Percentiles rank a stretch among this genome's conserved stretches.
Evolutionary conservation across 805 yeast species (phyloP).

Genomic region (Starmerella powellii): DNA sequence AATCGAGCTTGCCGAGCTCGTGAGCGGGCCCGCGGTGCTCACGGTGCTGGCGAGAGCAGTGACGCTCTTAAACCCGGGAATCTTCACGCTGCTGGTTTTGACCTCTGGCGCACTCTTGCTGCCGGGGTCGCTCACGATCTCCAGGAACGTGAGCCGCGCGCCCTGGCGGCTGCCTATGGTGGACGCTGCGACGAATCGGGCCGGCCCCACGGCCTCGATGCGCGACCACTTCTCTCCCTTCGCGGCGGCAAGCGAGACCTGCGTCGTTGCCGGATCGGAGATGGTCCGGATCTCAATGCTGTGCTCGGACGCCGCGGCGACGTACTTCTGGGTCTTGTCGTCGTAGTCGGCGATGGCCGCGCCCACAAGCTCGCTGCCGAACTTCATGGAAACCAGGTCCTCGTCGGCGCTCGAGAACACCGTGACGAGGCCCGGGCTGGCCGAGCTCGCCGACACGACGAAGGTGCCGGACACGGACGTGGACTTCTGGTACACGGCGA

Average conservation of each 20-base stretch:
- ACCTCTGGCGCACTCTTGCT: too few relatives aligned
- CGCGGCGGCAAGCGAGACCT: conserved; percentile 3
- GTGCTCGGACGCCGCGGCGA: conserved; percentile 10
- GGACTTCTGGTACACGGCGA: conserved; percentile 16
- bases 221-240: conserved; percentile 14
- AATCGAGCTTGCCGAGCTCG: too few relatives aligned
- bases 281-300: conserved; percentile 9
- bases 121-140: conserved; percentile 7
- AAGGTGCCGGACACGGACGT: conserved; percentile 11
- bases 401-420: conserved; percentile 1
- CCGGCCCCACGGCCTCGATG: conserved; percentile 8
- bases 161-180: conserved; percentile 9
- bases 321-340: conserved; percentile 6
- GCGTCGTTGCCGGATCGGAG: conserved; percentile 2
- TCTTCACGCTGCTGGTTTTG: neutral
- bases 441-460: conserved; percentile 12
- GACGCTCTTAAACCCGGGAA: conserved; percentile 15
- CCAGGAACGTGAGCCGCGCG: conserved; percentile 10
- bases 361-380: conserved; percentile 6
- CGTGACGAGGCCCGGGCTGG: conserved; percentile 7
- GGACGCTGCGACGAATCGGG: conserved; percentile 13
- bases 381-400: conserved; percentile 2
- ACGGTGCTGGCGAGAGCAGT: conserved; percentile 19
- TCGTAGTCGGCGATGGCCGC: conserved; percentile 11
- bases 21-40: too few relatives aligned